A percentile compares a stretch with the other conserved stretches of the same genome.
These are phyloP conservation scores for Auriscalpium vulgare DNA, from an alignment of 768 basidiomycete genomes.

Conservation along the genomic window DNA sequence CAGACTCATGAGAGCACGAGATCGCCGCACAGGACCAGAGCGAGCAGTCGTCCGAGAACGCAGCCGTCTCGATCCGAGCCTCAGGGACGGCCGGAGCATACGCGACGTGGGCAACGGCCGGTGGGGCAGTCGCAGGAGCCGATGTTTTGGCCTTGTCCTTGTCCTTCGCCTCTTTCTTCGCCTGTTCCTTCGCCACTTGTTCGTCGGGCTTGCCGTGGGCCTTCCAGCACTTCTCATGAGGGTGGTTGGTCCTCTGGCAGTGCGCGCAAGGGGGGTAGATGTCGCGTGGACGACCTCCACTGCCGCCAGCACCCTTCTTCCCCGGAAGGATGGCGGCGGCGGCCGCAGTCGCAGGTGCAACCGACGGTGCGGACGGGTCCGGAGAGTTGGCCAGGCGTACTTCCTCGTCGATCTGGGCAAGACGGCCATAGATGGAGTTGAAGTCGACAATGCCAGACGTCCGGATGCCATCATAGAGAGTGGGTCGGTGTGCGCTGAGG, in stretches of 20 bases:
- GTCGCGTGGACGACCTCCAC: neutral
- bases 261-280: neutral
- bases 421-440: neutral
- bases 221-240: neutral
- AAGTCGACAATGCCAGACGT: neutral
- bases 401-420: neutral
- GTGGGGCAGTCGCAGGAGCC: too few relatives aligned
- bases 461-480: neutral
- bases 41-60: neutral
- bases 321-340: neutral
- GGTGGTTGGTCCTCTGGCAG: neutral
- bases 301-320: too few relatives aligned
- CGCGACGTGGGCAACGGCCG: too few relatives aligned
- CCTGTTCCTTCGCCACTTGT: neutral
- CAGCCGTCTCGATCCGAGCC: neutral
- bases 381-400: neutral
- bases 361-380: neutral
- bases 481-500: neutral
- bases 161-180: neutral
- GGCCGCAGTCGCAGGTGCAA: neutral
- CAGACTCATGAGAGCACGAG: too few relatives aligned
- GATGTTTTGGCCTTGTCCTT: too few relatives aligned
- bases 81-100: too few relatives aligned
- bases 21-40: neutral
- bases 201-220: neutral